Percentiles rank a stretch among this genome's conserved stretches.
Conservation (phyloP, 495 filamentous ascomycete species). For the Aeminium ludgeri region DNA sequence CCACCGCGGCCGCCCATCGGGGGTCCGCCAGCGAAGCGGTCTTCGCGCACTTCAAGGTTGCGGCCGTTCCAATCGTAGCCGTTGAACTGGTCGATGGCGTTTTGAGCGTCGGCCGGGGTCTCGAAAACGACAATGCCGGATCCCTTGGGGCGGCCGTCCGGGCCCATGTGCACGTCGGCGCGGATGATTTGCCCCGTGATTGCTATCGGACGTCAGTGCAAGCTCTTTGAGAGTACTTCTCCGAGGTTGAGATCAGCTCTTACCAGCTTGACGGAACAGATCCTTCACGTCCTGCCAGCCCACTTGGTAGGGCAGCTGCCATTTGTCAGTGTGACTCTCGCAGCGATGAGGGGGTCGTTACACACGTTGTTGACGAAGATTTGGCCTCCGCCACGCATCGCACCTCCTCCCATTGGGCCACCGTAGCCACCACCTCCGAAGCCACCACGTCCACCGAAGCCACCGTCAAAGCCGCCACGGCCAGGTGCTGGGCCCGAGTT, state of each 20-base stretch:
- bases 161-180: conserved; percentile 86
- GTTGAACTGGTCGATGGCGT: conserved; percentile 92
- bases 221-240: background rate
- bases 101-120: conserved; percentile 80
- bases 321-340: conserved; percentile 18
- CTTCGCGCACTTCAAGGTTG: conserved; percentile 83
- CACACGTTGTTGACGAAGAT: conserved; percentile 97
- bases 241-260: conserved; percentile 25
- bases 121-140: conserved; percentile 97
- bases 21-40: conserved; percentile 63
- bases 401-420: conserved; percentile 34
- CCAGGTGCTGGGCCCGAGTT: conserved; percentile 39
- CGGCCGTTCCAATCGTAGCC: conserved; percentile 98
- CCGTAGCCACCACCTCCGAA: conserved; percentile 32
- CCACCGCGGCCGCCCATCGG: conserved; percentile 36
- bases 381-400: conserved; percentile 53
- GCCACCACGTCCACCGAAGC: conserved; percentile 30
- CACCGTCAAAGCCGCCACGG: conserved; percentile 32
- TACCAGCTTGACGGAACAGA: conserved; percentile 95
- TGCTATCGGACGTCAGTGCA: conserved; percentile 23
- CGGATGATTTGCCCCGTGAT: conserved; percentile 71
- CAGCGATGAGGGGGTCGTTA: conserved; percentile 28
- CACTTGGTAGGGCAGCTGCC: conserved; percentile 86
- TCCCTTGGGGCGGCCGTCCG: conserved; percentile 84
- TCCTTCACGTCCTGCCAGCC: conserved; percentile 99